Base-by-base conservation (phyloP, 1,284 basidiomycete species). In the Phylloboletellus chloephorus region DNA sequence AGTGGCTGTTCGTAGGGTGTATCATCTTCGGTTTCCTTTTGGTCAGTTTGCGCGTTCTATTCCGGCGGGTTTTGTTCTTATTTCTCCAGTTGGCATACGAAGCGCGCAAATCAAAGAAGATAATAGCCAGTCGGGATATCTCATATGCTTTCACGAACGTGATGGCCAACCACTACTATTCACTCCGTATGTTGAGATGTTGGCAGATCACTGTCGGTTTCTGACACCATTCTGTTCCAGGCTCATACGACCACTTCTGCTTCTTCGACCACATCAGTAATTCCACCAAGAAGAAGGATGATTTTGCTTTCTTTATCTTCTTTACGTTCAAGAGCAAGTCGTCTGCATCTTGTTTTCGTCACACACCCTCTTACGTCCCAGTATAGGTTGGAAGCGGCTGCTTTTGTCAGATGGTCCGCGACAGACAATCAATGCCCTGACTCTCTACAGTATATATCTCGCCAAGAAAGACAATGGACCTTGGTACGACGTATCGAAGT, bases 261-360 rank as follows among this genome's bases (percentile, higher is more conserved):
- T 93, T 98, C 72, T 98, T 98, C 65, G 84, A 87, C 53, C 92
- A 96, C 56, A 97, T 98, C 67, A 85, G 86, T 58, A 85, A 89
- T 58, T 97, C 94, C 23, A 95, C 91, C 22, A 97, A 96, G 76
- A 84, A 82, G 54, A 93, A 87, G 64, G 95, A 98, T 64, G 91
- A 96, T 58, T 91, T 98, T 65, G 92, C 94, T 35, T 98, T 98
- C 76, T 98, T 97, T 66, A 81, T 98, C 63, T 98, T 98, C 78
- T 98, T 98, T 69, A 88, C 88, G 1, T 98, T 98, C 79, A 98
- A 98, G 72, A 92, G 92, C 88, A 44, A 38, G 79, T 69, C 6
- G 7, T 7, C 30, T 35, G 16, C 13, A 19, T 45, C 43, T 40
- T 21, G 21, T 29, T 39, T 31, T 38, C 17, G 36, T 23, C 22